Conservation (phyloP, 805 yeast genomes). For the Lipomyces kockii region DNA sequence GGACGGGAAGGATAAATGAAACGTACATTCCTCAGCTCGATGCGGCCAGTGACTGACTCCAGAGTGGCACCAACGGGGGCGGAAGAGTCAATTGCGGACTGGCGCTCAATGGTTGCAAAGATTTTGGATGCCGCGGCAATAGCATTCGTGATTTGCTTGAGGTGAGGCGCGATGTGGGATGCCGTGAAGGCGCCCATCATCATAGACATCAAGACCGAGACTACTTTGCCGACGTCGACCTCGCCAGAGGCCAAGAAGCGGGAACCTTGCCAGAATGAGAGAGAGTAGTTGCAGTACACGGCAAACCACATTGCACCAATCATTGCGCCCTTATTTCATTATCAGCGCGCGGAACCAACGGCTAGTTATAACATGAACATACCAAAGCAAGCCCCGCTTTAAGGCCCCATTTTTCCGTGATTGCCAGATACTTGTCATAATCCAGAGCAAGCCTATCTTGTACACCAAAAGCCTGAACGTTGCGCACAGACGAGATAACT, state of each 20-base stretch:
- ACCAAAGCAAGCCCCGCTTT: conserved; percentile 38
- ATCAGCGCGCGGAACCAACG: neutral
- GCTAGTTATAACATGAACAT: neutral
- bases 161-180: conserved; percentile 48
- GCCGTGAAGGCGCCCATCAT: conserved; percentile 47
- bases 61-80: conserved; percentile 38
- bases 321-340: conserved; percentile 42
- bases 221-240: conserved; percentile 44
- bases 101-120: conserved; percentile 50
- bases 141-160: conserved; percentile 47
- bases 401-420: conserved; percentile 38
- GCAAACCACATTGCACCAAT: conserved; percentile 46
- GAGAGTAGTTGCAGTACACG: conserved; percentile 74
- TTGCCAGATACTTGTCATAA: conserved; percentile 43
- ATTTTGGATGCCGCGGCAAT: conserved; percentile 48
- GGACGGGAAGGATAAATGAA: conserved; percentile 83
- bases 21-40: conserved; percentile 77
- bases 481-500: conserved; percentile 48
- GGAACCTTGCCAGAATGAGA: conserved; percentile 53
- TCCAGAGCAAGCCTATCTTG: conserved; percentile 46
- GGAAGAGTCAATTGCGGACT: conserved; percentile 45
- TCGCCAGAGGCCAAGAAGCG: conserved; percentile 47
- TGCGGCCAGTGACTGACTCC: conserved; percentile 58
- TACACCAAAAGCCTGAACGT: conserved; percentile 51
- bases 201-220: conserved; percentile 43